Evolutionary conservation across 768 basidiomycete species (phyloP), one percentile per base, ranked within the genome.

Genomic region (Leccinellum albellum): DNA sequence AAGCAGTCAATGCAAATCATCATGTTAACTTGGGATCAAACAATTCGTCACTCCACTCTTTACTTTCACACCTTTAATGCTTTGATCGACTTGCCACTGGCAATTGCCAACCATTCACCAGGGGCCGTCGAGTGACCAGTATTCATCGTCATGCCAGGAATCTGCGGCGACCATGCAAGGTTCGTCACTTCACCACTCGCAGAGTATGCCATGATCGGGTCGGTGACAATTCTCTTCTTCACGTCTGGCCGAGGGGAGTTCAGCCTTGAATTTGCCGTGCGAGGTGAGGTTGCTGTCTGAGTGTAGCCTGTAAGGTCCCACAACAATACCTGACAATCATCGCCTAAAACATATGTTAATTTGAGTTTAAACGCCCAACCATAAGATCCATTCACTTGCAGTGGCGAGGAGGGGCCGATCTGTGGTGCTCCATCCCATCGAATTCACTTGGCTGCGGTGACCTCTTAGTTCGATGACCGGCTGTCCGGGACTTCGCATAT

Each of bases 401-500:
- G 90, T 94, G 15, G 91, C 93, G 44, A 97, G 78, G 52, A 94
- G 79, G 14, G 92, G 90, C 26, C 84, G 88, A 21, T 93, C 89
- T 3, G 83, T 83, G 4, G 88, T 82, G 28, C 94, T 89, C 96
- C 96, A 98, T 7, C 89, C 91, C 49, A 98, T 81, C 2, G 89
- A 89, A 64, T 94, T 94, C 47, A 98, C 82, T 56, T 87, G 83
- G 28, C 82, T 84, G 53, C 85, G 82, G 69, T 98, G 96, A 17
- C 83, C 94, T 60, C 84, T 82, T 20, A 98, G 76, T 72, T 98
- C 95, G 67, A 94, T 88, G 17, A 98, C 94, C 0, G 97, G 94
- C 59, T 91, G 87, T 2, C 97, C 97, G 2, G 97, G 97, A 73
- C 87, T 91, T 52, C 97, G 85, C 91, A 98, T 98, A 66, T 99